These are phyloP conservation scores for Talaromyces ruber DNA, from an alignment of 495 filamentous ascomycete genomes.

Conservation along the genomic window DNA sequence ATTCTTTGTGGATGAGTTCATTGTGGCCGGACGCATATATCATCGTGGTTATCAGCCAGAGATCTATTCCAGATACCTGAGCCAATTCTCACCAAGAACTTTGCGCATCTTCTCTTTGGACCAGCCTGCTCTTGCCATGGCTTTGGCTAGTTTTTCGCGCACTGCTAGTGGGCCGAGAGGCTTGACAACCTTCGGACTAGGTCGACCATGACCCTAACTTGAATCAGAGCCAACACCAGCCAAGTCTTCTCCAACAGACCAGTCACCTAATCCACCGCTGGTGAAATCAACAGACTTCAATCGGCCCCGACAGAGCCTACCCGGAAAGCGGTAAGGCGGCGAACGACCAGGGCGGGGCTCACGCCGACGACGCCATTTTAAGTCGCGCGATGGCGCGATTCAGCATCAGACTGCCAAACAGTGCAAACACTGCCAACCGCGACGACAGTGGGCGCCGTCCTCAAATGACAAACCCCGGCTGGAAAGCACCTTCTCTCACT, in stretches of 20 bases:
- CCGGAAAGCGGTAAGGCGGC: neutral
- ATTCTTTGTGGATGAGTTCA: too few relatives aligned
- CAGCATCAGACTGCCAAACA: neutral
- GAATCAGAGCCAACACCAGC: neutral
- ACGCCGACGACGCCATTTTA: neutral
- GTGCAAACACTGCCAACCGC: neutral
- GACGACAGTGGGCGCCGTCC: neutral
- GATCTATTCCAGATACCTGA: constrained; percentile 6
- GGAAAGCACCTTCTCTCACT: neutral
- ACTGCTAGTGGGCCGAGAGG: constrained; percentile 7
- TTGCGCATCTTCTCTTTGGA: constrained; percentile 12
- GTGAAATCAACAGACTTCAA: constrained; percentile 5
- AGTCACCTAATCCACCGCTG: constrained; percentile 8
- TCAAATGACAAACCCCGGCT: neutral
- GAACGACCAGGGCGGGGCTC: neutral
- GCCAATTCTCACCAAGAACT: constrained; percentile 9
- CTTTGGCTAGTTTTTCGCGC: constrained; percentile 11
- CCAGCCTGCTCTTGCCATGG: constrained; percentile 10
- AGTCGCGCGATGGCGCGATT: too few relatives aligned
- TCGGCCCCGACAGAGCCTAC: neutral
- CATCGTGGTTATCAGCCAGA: neutral
- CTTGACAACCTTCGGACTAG: constrained; percentile 7
- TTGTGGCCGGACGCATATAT: neutral
- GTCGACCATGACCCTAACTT: neutral
- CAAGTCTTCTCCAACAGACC: constrained; percentile 6